A percentile compares a stretch with the other conserved stretches of the same genome.
These are phyloP conservation scores for Flaveria floridana DNA, from an alignment of 140 eudicot species.

Conservation along the genomic window DNA sequence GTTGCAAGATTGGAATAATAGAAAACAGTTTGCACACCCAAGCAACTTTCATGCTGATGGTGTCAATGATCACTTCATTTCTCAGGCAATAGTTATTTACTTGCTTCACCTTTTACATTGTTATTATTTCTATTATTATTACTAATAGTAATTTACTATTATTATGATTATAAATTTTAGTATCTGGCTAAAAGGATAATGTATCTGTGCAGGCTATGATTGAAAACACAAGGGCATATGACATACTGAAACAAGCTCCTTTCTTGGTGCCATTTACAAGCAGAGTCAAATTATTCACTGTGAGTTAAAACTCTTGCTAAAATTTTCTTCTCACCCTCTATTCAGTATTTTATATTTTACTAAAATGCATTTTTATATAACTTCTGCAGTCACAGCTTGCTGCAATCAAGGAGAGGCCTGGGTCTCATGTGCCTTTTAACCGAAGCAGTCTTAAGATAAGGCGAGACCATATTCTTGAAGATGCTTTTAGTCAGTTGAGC, in stretches of 20 bases:
- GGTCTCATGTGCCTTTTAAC: conserved; percentile 55
- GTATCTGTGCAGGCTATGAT: conserved; percentile 63
- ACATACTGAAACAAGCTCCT: conserved; percentile 84
- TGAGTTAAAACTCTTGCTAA: conserved; percentile 38
- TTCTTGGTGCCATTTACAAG: conserved; percentile 95
- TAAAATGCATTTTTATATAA: conserved; percentile 13
- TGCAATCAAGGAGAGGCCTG: conserved; percentile 50
- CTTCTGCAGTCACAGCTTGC: conserved; percentile 70
- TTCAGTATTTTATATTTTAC: not conserved
- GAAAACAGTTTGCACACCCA: conserved; percentile 82
- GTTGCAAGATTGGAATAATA: conserved; percentile 99
- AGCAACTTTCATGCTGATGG: conserved; percentile 96
- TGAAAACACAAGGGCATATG: conserved; percentile 79
- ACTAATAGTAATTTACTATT: not conserved
- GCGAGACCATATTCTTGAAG: conserved; percentile 85
- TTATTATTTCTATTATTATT: not conserved
- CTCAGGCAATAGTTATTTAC: conserved; percentile 58
- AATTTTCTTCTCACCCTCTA: not conserved
- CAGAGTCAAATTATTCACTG: conserved; percentile 85
- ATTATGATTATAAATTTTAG: not conserved
- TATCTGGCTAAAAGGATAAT: not conserved
- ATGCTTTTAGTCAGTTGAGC: conserved; percentile 82
- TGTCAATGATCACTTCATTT: conserved; percentile 73
- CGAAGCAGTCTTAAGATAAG: conserved; percentile 75
- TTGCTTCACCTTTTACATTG: not conserved